Percentiles rank a stretch among this genome's conserved stretches.
These are phyloP conservation scores for Paraphoma sp. DNA, from an alignment of 2,329 filamentous ascomycete species.

Conservation along the genomic window DNA sequence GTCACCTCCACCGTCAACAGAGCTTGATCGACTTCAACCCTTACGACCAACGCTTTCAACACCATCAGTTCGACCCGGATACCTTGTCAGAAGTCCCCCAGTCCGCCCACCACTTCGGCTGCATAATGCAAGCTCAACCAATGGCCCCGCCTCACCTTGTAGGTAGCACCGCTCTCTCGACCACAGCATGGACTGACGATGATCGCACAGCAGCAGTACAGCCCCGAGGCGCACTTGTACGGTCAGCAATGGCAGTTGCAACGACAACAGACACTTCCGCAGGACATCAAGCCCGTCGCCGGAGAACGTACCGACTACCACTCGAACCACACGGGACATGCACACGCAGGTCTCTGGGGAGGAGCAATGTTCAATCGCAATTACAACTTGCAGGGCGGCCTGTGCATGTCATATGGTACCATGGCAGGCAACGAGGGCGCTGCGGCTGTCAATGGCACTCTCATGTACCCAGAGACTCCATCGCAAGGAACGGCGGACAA, in stretches of 20 bases:
- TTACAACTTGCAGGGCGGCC: constrained; percentile 5
- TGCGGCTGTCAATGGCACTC: background rate
- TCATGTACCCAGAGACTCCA: background rate
- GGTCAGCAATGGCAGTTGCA: constrained; percentile 5
- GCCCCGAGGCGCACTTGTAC: constrained; percentile 5
- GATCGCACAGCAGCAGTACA: constrained; percentile 15
- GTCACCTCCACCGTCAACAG: constrained; percentile 8
- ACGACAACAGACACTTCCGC: constrained; percentile 9
- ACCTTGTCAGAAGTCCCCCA: constrained; percentile 5
- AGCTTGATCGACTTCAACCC: constrained; percentile 5
- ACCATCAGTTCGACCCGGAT: constrained; percentile 5
- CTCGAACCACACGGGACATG: background rate
- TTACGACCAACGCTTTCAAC: constrained; percentile 2
- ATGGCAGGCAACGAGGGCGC: background rate
- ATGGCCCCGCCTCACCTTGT: constrained; percentile 27
- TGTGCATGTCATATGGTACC: background rate
- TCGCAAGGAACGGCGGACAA: constrained; percentile 11
- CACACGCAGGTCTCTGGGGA: constrained; percentile 6
- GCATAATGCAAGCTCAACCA: background rate
- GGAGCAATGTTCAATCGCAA: background rate
- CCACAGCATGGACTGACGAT: constrained; percentile 3
- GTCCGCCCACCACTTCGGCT: background rate
- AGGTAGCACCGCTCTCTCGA: constrained; percentile 2
- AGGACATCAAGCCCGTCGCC: background rate
- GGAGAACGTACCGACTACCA: background rate